These are phyloP conservation scores for Fusarium sp. DNA, from an alignment of 2,329 filamentous ascomycete species.

Conservation along the genomic window DNA sequence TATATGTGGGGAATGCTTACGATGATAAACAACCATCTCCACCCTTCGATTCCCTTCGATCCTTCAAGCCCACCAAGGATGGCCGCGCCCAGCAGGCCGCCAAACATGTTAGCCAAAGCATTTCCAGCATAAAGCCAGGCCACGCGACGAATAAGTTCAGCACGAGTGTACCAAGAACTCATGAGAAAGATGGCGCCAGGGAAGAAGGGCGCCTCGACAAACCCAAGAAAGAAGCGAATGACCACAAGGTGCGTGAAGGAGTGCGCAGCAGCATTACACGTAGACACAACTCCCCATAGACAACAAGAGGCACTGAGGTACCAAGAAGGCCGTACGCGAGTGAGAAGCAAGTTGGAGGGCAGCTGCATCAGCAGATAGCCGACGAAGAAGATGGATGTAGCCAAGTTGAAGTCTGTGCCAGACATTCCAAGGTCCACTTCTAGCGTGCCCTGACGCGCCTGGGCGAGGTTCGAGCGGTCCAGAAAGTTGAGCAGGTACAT, in stretches of 20 bases:
- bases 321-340: slow-evolving; percentile 63
- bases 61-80: slow-evolving; percentile 60
- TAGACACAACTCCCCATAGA: slow-evolving; percentile 55
- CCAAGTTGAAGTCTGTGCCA: slow-evolving; percentile 68
- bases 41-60: slow-evolving; percentile 66
- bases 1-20: too few relatives aligned
- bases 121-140: slow-evolving; percentile 70
- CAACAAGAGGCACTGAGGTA: slow-evolving; percentile 64
- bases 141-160: slow-evolving; percentile 67
- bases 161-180: slow-evolving; percentile 59
- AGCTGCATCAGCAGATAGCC: slow-evolving; percentile 73
- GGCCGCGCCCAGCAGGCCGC: slow-evolving; percentile 62
- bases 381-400: slow-evolving; percentile 72
- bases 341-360: slow-evolving; percentile 70
- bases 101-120: slow-evolving; percentile 63
- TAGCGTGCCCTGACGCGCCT: slow-evolving; percentile 65
- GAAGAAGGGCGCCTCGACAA: slow-evolving; percentile 63
- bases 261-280: slow-evolving; percentile 60
- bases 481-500: slow-evolving; percentile 70
- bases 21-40: slow-evolving; percentile 77
- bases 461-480: slow-evolving; percentile 65
- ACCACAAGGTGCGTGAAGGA: slow-evolving; percentile 58
- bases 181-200: slow-evolving; percentile 61
- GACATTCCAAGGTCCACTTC: slow-evolving; percentile 65
- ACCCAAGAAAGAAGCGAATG: slow-evolving; percentile 58